Conservation (phyloP, 371 early-diverging fungal species). For the Mortierella sp. region DNA sequence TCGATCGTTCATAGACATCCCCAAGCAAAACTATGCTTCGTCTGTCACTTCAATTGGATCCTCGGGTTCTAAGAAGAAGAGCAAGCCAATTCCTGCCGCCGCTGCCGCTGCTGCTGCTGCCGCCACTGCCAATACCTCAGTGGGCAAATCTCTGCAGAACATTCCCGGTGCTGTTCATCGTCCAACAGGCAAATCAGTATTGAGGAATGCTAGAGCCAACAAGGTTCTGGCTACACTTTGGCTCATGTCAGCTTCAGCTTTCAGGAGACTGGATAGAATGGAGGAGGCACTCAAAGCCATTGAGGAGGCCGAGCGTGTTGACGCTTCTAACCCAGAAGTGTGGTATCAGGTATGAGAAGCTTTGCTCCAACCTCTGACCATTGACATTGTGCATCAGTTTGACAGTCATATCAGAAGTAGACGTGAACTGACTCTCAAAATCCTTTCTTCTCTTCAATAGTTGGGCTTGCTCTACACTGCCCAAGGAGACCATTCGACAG, state of each 20-base stretch:
- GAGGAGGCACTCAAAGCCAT: constrained; percentile 75
- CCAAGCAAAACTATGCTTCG: constrained; percentile 54
- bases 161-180: constrained; percentile 25
- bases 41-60: constrained; percentile 54
- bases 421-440: not conserved
- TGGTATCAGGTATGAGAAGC: constrained; percentile 62
- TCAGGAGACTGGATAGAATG: constrained; percentile 62
- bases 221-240: constrained; percentile 62
- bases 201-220: constrained; percentile 57
- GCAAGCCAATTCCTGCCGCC: constrained; percentile 13
- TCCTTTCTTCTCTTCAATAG: constrained; percentile 3
- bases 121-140: not conserved
- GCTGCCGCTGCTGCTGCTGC: constrained; percentile 2
- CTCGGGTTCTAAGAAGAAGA: constrained; percentile 22
- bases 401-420: too few species aligned
- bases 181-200: constrained; percentile 19
- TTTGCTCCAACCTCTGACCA: too few species aligned
- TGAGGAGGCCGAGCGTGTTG: constrained; percentile 72
- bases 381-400: too few species aligned
- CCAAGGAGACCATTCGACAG: constrained; percentile 57
- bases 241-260: constrained; percentile 73
- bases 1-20: constrained; percentile 31
- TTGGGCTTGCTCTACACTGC: constrained; percentile 61
- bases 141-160: constrained; percentile 20
- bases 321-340: constrained; percentile 63